Evolutionary conservation across 208 protist species (phyloP), one percentile per base, ranked within the genome.

Genomic region (Lotmaria passim): DNA sequence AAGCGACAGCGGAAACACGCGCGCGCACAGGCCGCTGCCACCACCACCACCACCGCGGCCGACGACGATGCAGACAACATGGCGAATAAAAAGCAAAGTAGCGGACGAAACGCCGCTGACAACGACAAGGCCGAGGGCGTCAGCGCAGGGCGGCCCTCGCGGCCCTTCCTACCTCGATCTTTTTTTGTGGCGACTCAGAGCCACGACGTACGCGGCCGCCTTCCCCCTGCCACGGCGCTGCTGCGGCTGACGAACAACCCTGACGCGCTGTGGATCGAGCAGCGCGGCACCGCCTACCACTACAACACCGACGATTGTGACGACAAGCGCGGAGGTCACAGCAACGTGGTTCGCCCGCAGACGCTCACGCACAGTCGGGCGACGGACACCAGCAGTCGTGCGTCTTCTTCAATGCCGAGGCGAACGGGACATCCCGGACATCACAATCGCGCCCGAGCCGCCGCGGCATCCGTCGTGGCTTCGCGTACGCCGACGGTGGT

Each of bases 131-230:
- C 3, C 7, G 24, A 10, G 47, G 14, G 12, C 47, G 24, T 30
- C 41, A 30, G 36, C 8, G 15, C n/a, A 26, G 2, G n/a, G 44
- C 21, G 15, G 21, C 26, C 44, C 7, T 75, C 76, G 10, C 23
- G 14, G 15, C 65, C 66, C 5, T 73, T 24, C 36, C 7, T 28
- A 7, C 53, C 58, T 5, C 67, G 76, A 1, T 58, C 57, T 21
- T 80, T 78, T 59, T 93, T 91, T 70, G 77, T 93, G 10, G 90
- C 90, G 0, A 89, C 90, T 31, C 90, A 95, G 58, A 93, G 79
- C 31, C 87, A 93, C 64, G 87, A 95, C 60, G 79, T 91, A 46
- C 84, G 90, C 31, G 63, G 81, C 34, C 74, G 71, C 19, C 73
- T 95, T 11, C 74, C 85, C 12, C 48, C 48, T 0, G 64, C 61